A percentile compares a stretch with the other conserved stretches of the same genome.
Evolutionary conservation across 768 basidiomycete genomes (phyloP).

Genomic region (Suillus weaverae): DNA sequence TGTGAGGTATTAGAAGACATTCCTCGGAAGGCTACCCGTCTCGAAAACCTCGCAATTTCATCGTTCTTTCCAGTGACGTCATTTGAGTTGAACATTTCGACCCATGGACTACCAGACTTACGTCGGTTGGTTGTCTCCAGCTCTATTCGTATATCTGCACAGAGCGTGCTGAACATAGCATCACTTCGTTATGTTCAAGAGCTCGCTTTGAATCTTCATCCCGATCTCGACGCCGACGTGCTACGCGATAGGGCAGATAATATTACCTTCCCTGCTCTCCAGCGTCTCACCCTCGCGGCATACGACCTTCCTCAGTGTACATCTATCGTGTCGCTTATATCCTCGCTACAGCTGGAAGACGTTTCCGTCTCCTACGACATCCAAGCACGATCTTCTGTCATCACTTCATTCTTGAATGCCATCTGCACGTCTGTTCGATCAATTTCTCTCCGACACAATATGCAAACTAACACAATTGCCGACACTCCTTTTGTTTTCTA

Average conservation of each 20-base stretch:
- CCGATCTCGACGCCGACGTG: constrained; percentile 18
- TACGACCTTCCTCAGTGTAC: constrained; percentile 30
- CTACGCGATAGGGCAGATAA: constrained; percentile 11
- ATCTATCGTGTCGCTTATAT: constrained; percentile 23
- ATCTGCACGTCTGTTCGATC: constrained; percentile 10
- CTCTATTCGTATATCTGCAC: constrained; percentile 23
- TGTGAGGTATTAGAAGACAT: constrained; percentile 24
- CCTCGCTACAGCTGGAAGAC: constrained; percentile 22
- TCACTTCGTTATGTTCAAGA: constrained; percentile 26
- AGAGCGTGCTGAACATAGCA: constrained; percentile 23
- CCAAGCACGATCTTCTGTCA: constrained; percentile 22
- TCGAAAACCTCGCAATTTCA: constrained; percentile 23
- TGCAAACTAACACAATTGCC: constrained; percentile 21
- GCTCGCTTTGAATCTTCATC: constrained; percentile 20
- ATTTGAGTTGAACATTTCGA: constrained; percentile 17
- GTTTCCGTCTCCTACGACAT: constrained; percentile 28
- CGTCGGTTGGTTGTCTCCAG: constrained; percentile 26
- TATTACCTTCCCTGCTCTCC: constrained; percentile 22
- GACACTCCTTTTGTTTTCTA: constrained; percentile 23
- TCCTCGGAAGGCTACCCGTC: constrained; percentile 17
- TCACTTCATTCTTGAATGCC: constrained; percentile 25
- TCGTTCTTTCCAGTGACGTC: constrained; percentile 16
- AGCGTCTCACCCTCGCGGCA: constrained; percentile 24
- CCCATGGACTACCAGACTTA: constrained; percentile 21
- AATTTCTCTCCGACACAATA: constrained; percentile 29